Evolutionary conservation across 1,284 basidiomycete genomes (phyloP), one percentile per base, ranked within the genome.

Genomic region (Apiotrichum brassicae): DNA sequence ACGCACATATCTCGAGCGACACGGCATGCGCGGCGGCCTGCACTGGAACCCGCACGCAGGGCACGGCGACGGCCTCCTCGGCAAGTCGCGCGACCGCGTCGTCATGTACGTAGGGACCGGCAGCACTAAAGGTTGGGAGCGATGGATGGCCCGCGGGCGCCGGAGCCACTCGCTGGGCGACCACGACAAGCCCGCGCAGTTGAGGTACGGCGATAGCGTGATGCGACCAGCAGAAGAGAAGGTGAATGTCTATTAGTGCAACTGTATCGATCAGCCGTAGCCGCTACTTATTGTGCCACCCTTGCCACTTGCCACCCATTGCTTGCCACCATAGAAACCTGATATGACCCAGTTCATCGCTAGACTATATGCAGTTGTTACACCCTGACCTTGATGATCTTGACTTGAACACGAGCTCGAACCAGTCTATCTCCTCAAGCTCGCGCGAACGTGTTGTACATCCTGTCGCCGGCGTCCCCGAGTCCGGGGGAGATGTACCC

Each of bases 401-500:
- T n/a, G n/a, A n/a, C n/a, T n/a, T n/a, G n/a, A n/a, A n/a, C n/a
- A n/a, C n/a, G n/a, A n/a, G n/a, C n/a, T n/a, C n/a, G n/a, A n/a
- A n/a, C n/a, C n/a, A n/a, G n/a, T n/a, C n/a, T n/a, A n/a, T n/a
- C n/a, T n/a, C n/a, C n/a, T n/a, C n/a, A n/a, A n/a, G n/a, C n/a
- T n/a, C n/a, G n/a, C n/a, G 30, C 23, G 19, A 39, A 20, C 16
- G 54, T 56, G 39, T 52, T 56, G 48, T 53, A 56, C 50, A 56
- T 33, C 25, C 54, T 32, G 48, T 56, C 54, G 22, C 54, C 87
- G 34, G 87, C 82, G 68, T 93, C 89, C 4, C 90, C 91, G 37
- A 93, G 76, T n/a, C 90, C 91, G 9, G 91, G 90, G 16, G 76
- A 79, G 54, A 94, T 86, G 54, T 89, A 76, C 8, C 90, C 91